A percentile compares a stretch with the other conserved stretches of the same genome.
These are phyloP conservation scores for Mucor sp. DNA, from an alignment of 371 early-diverging fungal genomes.

Conservation along the genomic window DNA sequence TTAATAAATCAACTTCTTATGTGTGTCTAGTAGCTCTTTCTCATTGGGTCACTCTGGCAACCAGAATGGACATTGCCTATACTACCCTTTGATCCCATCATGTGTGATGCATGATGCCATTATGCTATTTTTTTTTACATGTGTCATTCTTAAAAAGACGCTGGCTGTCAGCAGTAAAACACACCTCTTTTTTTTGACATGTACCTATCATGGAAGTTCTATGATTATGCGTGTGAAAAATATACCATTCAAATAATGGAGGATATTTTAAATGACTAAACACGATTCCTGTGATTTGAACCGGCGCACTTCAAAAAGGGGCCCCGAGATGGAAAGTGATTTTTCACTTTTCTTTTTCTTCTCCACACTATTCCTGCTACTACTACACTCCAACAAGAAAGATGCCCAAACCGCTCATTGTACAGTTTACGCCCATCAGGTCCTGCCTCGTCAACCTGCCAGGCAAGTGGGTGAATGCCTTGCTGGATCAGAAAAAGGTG, in stretches of 20 bases:
- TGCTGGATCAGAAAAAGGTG: constrained; percentile 71
- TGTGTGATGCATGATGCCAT: too few relatives aligned
- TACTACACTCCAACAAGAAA: not conserved
- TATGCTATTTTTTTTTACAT: not conserved
- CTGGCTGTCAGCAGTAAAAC: too few relatives aligned
- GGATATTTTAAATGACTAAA: constrained; percentile 1
- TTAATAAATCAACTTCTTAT: too few relatives aligned
- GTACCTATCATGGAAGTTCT: not conserved
- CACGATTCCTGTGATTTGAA: not conserved
- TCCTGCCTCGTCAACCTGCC: constrained; percentile 73
- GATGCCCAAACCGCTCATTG: constrained; percentile 61
- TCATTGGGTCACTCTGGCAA: too few relatives aligned
- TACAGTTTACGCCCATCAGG: constrained; percentile 59
- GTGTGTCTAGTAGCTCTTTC: too few relatives aligned
- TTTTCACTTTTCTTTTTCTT: not conserved
- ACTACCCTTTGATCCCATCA: too few relatives aligned
- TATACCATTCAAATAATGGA: not conserved
- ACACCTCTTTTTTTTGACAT: not conserved
- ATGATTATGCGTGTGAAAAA: not conserved
- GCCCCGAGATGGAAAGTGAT: not conserved
- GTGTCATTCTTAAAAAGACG: too few relatives aligned
- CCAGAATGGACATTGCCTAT: too few relatives aligned
- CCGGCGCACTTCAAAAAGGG: not conserved
- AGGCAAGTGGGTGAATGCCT: constrained; percentile 60
- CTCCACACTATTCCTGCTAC: not conserved